A percentile compares a stretch with the other conserved stretches of the same genome.
Conservation (phyloP, 805 yeast species). For the Ogataea sp. region DNA sequence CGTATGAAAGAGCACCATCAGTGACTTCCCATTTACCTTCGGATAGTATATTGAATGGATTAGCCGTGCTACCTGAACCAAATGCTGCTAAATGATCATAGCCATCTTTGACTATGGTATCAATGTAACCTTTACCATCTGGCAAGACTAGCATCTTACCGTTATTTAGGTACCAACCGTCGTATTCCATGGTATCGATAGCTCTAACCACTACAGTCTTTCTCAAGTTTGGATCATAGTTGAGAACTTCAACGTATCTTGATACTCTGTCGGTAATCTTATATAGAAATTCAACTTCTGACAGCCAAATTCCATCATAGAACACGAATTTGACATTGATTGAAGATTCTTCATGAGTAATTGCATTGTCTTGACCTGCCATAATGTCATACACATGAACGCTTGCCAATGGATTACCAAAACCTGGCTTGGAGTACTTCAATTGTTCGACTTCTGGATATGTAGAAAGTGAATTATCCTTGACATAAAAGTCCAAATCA, state of each 20-base stretch:
- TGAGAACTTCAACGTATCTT: conserved; percentile 41
- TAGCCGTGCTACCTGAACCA: conserved; percentile 30
- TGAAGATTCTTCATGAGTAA: conserved; percentile 21
- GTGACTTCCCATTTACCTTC: conserved; percentile 46
- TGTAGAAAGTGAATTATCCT: conserved; percentile 9
- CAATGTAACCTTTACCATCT: conserved; percentile 48
- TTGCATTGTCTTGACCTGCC: conserved; percentile 10
- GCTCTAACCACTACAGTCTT: conserved; percentile 32
- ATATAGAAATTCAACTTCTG: conserved; percentile 37
- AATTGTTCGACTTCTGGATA: conserved; percentile 41
- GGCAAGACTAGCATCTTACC: conserved; percentile 33
- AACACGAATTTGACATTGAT: conserved; percentile 43
- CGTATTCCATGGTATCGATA: conserved; percentile 34
- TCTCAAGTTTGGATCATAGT: conserved; percentile 26
- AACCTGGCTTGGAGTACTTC: conserved; percentile 73
- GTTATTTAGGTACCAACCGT: conserved; percentile 45
- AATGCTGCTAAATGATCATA: conserved; percentile 61
- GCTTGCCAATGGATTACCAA: conserved; percentile 45
- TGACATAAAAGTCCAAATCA: conserved; percentile 42
- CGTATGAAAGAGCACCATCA: conserved; percentile 40
- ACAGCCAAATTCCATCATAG: conserved; percentile 57
- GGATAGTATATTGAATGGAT: conserved; percentile 33
- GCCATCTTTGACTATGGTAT: conserved; percentile 45
- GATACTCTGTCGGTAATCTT: conserved; percentile 61
- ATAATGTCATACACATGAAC: conserved; percentile 34